phyloP scores from a whole-genome alignment of 2,329 filamentous ascomycete genomes.

The Trichoderma aggressivum region DNA sequence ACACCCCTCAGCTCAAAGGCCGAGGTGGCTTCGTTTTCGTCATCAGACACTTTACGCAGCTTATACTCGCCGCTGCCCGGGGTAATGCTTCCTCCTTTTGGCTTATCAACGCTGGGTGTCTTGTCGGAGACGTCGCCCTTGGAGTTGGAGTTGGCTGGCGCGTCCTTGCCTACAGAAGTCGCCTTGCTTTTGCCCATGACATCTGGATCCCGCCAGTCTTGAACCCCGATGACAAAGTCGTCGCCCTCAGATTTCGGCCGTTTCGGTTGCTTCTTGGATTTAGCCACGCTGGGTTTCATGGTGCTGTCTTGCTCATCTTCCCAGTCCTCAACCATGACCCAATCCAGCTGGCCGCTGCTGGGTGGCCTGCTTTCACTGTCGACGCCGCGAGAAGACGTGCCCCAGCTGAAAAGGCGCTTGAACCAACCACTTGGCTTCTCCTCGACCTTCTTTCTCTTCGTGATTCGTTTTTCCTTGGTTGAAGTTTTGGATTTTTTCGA shows the following conservation, averaged over 20 bases:
- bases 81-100: slow-evolving; percentile 65
- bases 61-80: slow-evolving; percentile 71
- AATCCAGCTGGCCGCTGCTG: slow-evolving; percentile 70
- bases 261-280: slow-evolving; percentile 25
- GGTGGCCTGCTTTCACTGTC: slow-evolving; percentile 62
- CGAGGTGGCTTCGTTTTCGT: slow-evolving; percentile 1
- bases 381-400: slow-evolving; percentile 29
- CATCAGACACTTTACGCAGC: slow-evolving; percentile 11
- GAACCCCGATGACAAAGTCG: slow-evolving; percentile 76
- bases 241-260: slow-evolving; percentile 24
- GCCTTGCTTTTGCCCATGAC: slow-evolving; percentile 28
- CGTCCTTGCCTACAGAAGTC: slow-evolving; percentile 6
- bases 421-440: slow-evolving; percentile 41
- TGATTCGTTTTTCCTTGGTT: slow-evolving; percentile 27
- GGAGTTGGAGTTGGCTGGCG: background rate
- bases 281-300: slow-evolving; percentile 39
- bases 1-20: background rate
- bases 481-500: slow-evolving; percentile 13
- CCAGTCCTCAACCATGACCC: slow-evolving; percentile 67
- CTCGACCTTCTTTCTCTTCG: slow-evolving; percentile 26
- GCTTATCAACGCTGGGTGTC: slow-evolving; percentile 29
- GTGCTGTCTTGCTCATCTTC: slow-evolving; percentile 51
- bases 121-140: slow-evolving; percentile 16
- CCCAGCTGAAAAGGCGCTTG: slow-evolving; percentile 40
- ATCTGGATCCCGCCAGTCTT: slow-evolving; percentile 82